phyloP scores from a whole-genome alignment of 2,329 filamentous ascomycete genomes.

The Phaeosphaeria sp. region DNA sequence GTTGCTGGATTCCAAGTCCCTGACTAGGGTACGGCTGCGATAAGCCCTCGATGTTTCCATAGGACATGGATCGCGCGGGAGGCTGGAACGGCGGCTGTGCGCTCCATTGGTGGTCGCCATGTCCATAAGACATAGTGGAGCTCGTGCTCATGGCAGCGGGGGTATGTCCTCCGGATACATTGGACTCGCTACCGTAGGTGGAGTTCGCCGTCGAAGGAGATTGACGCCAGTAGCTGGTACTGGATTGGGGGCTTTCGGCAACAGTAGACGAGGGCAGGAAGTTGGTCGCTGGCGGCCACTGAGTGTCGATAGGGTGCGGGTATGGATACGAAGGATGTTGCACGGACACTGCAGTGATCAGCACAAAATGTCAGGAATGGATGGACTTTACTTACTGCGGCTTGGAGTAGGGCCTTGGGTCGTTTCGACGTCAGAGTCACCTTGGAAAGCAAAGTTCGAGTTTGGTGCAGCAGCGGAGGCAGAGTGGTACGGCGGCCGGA shows the following conservation, averaged over 20 bases:
- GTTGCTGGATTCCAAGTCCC: slow-evolving; percentile 38
- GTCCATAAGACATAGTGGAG: slow-evolving; percentile 45
- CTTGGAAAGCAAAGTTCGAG: slow-evolving; percentile 31
- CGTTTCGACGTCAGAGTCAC: slow-evolving; percentile 37
- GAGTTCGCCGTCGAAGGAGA: slow-evolving; percentile 44
- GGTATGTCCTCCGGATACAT: slow-evolving; percentile 42
- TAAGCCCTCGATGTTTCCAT: slow-evolving; percentile 47
- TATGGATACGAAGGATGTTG: slow-evolving; percentile 43
- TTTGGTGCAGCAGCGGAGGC: slow-evolving; percentile 16
- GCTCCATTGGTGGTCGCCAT: slow-evolving; percentile 40
- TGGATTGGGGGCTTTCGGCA: slow-evolving; percentile 41
- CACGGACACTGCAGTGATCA: slow-evolving; percentile 36
- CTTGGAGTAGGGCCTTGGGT: slow-evolving; percentile 27
- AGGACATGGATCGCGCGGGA: slow-evolving; percentile 48
- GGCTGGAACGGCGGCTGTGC: slow-evolving; percentile 36
- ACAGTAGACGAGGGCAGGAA: slow-evolving; percentile 46
- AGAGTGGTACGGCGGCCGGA: slow-evolving; percentile 33
- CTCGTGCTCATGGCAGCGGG: slow-evolving; percentile 44
- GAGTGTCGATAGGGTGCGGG: slow-evolving; percentile 44
- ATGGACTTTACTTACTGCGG: slow-evolving; percentile 31
- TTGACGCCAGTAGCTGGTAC: slow-evolving; percentile 43
- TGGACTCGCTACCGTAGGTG: slow-evolving; percentile 45
- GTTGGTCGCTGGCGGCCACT: slow-evolving; percentile 40
- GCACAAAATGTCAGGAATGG: slow-evolving; percentile 2
- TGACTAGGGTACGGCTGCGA: slow-evolving; percentile 39